phyloP scores from a whole-genome alignment of 345 rosid species.

The Dipteronia sinensis region DNA sequence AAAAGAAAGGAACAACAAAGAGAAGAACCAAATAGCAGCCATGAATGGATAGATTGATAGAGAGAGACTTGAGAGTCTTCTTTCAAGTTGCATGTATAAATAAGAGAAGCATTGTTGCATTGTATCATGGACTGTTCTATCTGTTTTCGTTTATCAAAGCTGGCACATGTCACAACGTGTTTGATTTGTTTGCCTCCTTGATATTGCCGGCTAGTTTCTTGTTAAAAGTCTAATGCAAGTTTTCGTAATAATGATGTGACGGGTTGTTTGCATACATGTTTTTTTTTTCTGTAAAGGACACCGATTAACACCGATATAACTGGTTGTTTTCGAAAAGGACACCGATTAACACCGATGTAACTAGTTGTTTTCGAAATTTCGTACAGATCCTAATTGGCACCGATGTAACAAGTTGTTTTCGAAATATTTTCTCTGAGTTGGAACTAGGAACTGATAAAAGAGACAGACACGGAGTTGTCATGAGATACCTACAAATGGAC shows the following conservation, averaged over 20 bases:
- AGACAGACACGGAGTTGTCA: not conserved
- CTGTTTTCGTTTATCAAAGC: conserved; percentile 7
- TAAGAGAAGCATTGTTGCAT: not conserved
- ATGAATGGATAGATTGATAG: not conserved
- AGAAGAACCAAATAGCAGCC: conserved; percentile 21
- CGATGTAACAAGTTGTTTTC: too few relatives aligned
- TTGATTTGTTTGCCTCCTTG: not conserved
- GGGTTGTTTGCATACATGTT: too few relatives aligned
- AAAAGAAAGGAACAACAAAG: conserved; percentile 21
- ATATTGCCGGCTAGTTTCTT: conserved; percentile 3
- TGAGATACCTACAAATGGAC: not conserved
- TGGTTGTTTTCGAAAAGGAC: too few relatives aligned
- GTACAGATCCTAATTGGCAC: too few relatives aligned
- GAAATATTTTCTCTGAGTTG: not conserved
- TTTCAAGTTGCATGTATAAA: not conserved
- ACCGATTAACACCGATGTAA: too few relatives aligned
- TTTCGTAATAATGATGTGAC: too few relatives aligned
- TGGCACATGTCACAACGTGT: not conserved
- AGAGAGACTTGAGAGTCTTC: too few relatives aligned
- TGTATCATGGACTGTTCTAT: not conserved
- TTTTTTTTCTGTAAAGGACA: too few relatives aligned
- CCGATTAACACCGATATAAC: too few relatives aligned
- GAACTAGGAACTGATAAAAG: not conserved
- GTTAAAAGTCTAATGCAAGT: not conserved
- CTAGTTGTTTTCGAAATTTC: too few relatives aligned